A percentile compares a stretch with the other conserved stretches of the same genome.
Conservation (phyloP, 352 stramenopile genomes). For the Globisporangium alternatum region DNA sequence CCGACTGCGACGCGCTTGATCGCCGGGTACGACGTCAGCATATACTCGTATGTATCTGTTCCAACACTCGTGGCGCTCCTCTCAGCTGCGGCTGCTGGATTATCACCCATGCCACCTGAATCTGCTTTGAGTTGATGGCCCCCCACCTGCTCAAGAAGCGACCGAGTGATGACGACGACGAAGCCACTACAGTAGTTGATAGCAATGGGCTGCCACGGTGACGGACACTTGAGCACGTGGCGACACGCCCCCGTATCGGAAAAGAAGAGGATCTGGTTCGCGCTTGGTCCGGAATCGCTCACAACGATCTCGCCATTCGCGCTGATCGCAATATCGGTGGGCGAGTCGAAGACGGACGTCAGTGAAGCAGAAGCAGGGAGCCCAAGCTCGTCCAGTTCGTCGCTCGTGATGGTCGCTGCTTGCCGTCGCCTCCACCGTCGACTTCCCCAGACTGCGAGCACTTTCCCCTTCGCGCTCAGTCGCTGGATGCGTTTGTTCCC, state of each 20-base stretch:
- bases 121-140: background rate
- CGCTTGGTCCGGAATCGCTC: conserved; percentile 28
- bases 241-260: conserved; percentile 39
- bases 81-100: background rate
- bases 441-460: conserved; percentile 44
- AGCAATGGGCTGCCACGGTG: conserved; percentile 14
- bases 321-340: conserved; percentile 25
- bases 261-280: conserved; percentile 37
- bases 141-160: background rate
- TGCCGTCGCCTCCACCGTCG: conserved; percentile 12
- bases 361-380: conserved; percentile 10
- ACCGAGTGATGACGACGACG: conserved; percentile 13
- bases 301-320: conserved; percentile 37
- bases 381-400: conserved; percentile 4
- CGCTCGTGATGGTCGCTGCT: background rate
- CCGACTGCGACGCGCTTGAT: conserved; percentile 23
- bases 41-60: background rate
- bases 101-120: background rate
- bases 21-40: conserved; percentile 27
- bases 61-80: background rate
- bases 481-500: conserved; percentile 64
- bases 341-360: conserved; percentile 32
- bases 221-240: conserved; percentile 24
- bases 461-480: conserved; percentile 39
- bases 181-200: conserved; percentile 25